Percentiles rank a stretch among this genome's conserved stretches.
These are phyloP conservation scores for Diplogelasinospora grovesii DNA, from an alignment of 495 filamentous ascomycete genomes.

Conservation along the genomic window DNA sequence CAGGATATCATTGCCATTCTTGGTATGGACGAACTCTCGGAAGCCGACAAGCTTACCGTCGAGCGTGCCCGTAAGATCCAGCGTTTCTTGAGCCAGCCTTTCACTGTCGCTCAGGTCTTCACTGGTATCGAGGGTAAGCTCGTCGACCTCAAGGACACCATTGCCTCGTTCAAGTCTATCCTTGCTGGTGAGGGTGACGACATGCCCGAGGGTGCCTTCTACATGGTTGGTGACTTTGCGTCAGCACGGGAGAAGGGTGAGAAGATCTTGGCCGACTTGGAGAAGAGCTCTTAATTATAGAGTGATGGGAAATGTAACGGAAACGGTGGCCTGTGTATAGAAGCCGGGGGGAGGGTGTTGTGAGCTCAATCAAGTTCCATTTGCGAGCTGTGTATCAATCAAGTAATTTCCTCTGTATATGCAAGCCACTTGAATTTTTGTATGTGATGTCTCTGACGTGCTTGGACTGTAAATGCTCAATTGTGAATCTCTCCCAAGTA, in stretches of 20 bases:
- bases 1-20: conserved; percentile 99
- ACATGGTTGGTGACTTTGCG: conserved; percentile 96
- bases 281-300: conserved; percentile 58
- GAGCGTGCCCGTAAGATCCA: conserved; percentile 99
- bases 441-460: too few species aligned
- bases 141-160: conserved; percentile 98
- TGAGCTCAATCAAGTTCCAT: conserved; percentile 32
- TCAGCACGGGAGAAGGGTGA: conserved; percentile 94
- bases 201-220: conserved; percentile 93
- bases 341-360: conserved; percentile 26
- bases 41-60: conserved; percentile 98
- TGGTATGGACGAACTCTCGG: conserved; percentile 99
- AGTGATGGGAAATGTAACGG: conserved; percentile 32
- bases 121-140: conserved; percentile 97
- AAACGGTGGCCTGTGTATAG: conserved; percentile 34
- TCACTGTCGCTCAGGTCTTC: conserved; percentile 98
- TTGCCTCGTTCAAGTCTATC: conserved; percentile 94
- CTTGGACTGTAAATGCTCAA: too few species aligned
- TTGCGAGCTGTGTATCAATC: conserved; percentile 41
- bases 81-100: conserved; percentile 98
- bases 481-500: too few species aligned
- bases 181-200: conserved; percentile 92
- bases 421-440: too few species aligned
- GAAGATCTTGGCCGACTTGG: conserved; percentile 97
- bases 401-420: conserved; percentile 29